Evolutionary conservation across 805 yeast species (phyloP).

Genomic region (Priceomyces melissophilus): DNA sequence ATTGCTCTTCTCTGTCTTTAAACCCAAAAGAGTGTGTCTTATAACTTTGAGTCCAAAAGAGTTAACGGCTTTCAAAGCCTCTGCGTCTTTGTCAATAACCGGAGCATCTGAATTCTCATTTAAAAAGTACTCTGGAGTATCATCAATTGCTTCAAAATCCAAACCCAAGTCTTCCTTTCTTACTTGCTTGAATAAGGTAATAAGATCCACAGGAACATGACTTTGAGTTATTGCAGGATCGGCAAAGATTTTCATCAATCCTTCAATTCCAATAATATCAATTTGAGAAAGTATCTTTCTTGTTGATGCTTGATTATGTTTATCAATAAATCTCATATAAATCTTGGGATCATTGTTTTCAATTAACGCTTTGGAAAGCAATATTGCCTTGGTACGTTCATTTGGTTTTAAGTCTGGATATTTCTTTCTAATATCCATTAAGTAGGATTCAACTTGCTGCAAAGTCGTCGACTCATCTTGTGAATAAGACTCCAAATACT

Average conservation of each 20-base stretch:
- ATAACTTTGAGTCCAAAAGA: constrained; percentile 77
- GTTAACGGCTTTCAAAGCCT: constrained; percentile 60
- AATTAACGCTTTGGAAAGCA: constrained; percentile 41
- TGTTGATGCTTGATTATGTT: constrained; percentile 8
- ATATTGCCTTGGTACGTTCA: constrained; percentile 58
- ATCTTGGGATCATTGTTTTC: constrained; percentile 4
- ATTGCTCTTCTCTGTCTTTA: constrained; percentile 23
- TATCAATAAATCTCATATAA: constrained; percentile 12
- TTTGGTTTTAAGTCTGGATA: constrained; percentile 34
- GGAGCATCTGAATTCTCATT: constrained; percentile 20
- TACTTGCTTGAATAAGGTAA: constrained; percentile 26
- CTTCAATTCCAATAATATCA: constrained; percentile 51
- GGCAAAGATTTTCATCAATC: constrained; percentile 35
- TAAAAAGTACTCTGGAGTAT: constrained; percentile 33
- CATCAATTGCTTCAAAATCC: constrained; percentile 6
- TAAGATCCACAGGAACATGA: constrained; percentile 35
- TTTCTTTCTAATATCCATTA: constrained; percentile 25
- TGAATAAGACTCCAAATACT: constrained; percentile 48
- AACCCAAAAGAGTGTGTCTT: constrained; percentile 62
- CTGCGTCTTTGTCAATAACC: constrained; percentile 53
- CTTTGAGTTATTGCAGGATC: constrained; percentile 18
- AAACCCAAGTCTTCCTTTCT: constrained; percentile 7
- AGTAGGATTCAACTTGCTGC: constrained; percentile 42
- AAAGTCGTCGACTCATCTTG: constrained; percentile 37
- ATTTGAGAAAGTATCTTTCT: constrained; percentile 42